Evolutionary conservation across 2,329 filamentous ascomycete genomes (phyloP).

Genomic region (Clarireedia monteithiana): DNA sequence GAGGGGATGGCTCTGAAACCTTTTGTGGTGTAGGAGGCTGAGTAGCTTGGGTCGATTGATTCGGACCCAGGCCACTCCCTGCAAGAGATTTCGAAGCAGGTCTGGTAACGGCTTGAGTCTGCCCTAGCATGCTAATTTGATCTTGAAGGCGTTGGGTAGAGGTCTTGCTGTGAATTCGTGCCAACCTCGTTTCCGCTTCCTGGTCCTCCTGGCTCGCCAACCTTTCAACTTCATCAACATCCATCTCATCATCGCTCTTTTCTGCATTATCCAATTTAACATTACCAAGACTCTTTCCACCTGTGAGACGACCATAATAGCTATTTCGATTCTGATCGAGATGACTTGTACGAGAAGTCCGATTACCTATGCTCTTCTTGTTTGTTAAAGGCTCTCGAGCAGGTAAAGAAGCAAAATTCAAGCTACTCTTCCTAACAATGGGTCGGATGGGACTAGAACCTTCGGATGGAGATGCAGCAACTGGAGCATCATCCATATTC

Average conservation of each 20-base stretch:
- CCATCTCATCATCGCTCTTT: slow-evolving; percentile 49
- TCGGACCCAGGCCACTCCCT: slow-evolving; percentile 13
- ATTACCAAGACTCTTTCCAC: slow-evolving; percentile 62
- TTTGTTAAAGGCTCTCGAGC: slow-evolving; percentile 78
- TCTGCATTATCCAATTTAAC: slow-evolving; percentile 38
- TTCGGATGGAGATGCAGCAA: slow-evolving; percentile 55
- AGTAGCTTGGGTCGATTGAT: slow-evolving; percentile 16
- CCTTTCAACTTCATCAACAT: slow-evolving; percentile 23
- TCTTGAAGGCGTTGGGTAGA: slow-evolving; percentile 93
- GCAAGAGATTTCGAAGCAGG: slow-evolving; percentile 29
- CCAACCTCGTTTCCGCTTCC: slow-evolving; percentile 34
- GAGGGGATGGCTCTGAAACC: slow-evolving; percentile 9
- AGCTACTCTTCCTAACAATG: slow-evolving; percentile 80
- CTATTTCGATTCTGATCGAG: slow-evolving; percentile 65
- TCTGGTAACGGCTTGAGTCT: slow-evolving; percentile 35
- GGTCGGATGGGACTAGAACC: slow-evolving; percentile 68
- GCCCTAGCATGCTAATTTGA: slow-evolving; percentile 70
- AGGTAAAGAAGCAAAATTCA: slow-evolving; percentile 89
- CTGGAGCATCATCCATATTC: slow-evolving; percentile 36
- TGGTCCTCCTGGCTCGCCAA: slow-evolving; percentile 11
- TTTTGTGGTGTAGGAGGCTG: slow-evolving; percentile 14
- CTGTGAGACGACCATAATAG: slow-evolving; percentile 65
- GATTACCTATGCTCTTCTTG: slow-evolving; percentile 74
- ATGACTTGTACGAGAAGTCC: slow-evolving; percentile 70
- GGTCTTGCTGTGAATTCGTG: slow-evolving; percentile 67